Evolutionary conservation across 2,329 filamentous ascomycete genomes (phyloP).

Genomic region (Sarocladium strictum): DNA sequence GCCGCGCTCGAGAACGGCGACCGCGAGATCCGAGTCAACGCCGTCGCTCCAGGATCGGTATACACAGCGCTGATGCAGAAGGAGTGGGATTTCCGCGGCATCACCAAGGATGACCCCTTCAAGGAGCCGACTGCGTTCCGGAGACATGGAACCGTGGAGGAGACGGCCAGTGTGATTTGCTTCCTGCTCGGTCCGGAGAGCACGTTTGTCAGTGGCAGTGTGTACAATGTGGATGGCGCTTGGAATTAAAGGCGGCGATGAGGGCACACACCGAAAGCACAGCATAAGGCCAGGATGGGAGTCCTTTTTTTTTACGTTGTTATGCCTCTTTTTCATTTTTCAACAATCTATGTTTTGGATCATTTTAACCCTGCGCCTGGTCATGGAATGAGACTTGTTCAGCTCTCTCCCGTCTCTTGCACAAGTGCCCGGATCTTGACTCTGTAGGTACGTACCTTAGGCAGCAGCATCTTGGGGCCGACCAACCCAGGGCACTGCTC

Average conservation of each 20-base stretch:
- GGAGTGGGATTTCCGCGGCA: constrained; percentile 27
- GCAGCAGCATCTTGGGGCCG: too few relatives aligned
- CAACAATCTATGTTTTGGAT: not conserved
- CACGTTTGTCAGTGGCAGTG: constrained; percentile 38
- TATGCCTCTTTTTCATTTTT: not conserved
- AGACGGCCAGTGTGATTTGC: constrained; percentile 38
- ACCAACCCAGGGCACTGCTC: too few relatives aligned
- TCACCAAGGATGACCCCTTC: constrained; percentile 31
- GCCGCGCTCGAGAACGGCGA: constrained; percentile 29
- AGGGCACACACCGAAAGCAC: not conserved
- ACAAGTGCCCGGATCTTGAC: too few relatives aligned
- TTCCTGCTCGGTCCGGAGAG: constrained; percentile 42
- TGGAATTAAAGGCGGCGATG: constrained; percentile 21
- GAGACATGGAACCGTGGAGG: constrained; percentile 40
- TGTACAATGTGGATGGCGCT: constrained; percentile 39
- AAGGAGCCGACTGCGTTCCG: constrained; percentile 35
- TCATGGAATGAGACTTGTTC: too few relatives aligned
- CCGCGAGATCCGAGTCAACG: constrained; percentile 37
- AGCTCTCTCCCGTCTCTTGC: too few relatives aligned
- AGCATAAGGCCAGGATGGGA: too few relatives aligned
- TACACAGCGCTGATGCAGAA: constrained; percentile 42
- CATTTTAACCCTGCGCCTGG: too few relatives aligned
- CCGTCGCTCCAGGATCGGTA: constrained; percentile 40
- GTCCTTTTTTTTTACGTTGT: not conserved
- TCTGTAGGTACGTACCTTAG: too few relatives aligned